Evolutionary conservation across 768 basidiomycete genomes (phyloP), one percentile per base, ranked within the genome.

Genomic region (Coprinopsis marcescibilis): DNA sequence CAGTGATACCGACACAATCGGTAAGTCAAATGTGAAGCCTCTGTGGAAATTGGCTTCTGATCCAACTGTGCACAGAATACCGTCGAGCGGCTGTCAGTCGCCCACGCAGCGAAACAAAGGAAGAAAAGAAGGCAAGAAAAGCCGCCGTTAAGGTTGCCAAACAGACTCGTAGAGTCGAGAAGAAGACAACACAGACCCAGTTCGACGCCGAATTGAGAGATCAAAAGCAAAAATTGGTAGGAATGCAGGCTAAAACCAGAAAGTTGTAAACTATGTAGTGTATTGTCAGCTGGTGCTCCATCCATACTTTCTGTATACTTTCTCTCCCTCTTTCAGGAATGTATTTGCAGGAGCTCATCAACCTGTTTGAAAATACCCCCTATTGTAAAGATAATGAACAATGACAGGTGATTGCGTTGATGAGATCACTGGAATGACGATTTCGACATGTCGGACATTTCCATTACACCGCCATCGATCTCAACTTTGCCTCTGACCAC

Each of bases 101-200:
- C 26, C 70, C 83, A 0, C 83, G 84, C 45, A 72, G 81, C 50
- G 96, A 99, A 64, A 75, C 81, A 0, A 75, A 74, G 51, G 86
- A 86, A 51, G 84, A 78, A 41, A 91, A 83, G 61, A 85, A 74
- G 55, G 72, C 75, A 0, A 74, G 88, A 23, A 91, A 91, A 60
- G 69, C 76, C 20, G 80, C 77, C 2, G 73, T 83, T 4, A 91
- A 86, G 58, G 70, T 65, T 2, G 81, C 81, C 43, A 75, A 81
- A 39, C 84, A 84, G 58, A 59, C 61, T 19, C 77, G 88, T 29
- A 72, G 87, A 43, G 65, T 61, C 12, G 79, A 83, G 50, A 91
- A 89, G 64, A 89, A 83, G 57, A 64, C 65, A 3, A 80, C 63
- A 21, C 81, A 79, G 52, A 80, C 85, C 44, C 66, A 75, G 51